These are phyloP conservation scores for Eragrostis nindensis DNA, from an alignment of 176 grass and related monocot genomes.

Conservation along the genomic window DNA sequence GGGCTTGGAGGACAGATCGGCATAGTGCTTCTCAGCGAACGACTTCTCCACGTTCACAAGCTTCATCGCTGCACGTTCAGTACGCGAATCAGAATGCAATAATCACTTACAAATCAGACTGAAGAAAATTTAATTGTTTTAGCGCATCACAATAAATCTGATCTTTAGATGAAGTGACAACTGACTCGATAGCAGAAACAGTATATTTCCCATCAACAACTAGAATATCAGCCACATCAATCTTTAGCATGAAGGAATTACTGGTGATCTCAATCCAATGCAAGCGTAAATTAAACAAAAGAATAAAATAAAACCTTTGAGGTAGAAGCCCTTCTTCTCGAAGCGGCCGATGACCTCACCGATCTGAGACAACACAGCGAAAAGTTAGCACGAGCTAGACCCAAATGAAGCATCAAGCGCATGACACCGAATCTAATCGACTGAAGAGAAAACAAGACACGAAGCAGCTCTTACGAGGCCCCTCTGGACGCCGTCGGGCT, in stretches of 20 bases:
- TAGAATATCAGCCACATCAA: background rate
- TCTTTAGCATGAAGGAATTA: background rate
- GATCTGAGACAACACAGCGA: conserved; percentile 47
- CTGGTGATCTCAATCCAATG: background rate
- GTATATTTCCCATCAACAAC: background rate
- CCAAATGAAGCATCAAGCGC: background rate
- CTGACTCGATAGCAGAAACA: background rate
- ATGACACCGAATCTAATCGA: background rate
- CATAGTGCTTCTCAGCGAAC: conserved; percentile 97
- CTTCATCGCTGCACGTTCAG: conserved; percentile 64
- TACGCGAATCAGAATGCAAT: conserved; percentile 5
- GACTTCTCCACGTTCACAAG: conserved; percentile 81
- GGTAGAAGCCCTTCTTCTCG: conserved; percentile 99
- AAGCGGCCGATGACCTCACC: conserved; percentile 93
- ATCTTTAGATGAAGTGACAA: background rate
- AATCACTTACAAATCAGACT: background rate
- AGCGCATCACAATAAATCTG: background rate
- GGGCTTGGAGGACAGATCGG: conserved; percentile 86
- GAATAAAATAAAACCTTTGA: conserved; percentile 56
- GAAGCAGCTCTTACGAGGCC: conserved; percentile 46
- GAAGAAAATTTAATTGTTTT: background rate
- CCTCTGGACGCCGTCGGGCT: conserved; percentile 82
- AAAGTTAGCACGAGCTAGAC: conserved; percentile 6
- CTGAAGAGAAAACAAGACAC: background rate
- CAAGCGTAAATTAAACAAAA: background rate